Evolutionary conservation across 2,329 filamentous ascomycete genomes (phyloP).

Genomic region (Lachnellula arida): DNA sequence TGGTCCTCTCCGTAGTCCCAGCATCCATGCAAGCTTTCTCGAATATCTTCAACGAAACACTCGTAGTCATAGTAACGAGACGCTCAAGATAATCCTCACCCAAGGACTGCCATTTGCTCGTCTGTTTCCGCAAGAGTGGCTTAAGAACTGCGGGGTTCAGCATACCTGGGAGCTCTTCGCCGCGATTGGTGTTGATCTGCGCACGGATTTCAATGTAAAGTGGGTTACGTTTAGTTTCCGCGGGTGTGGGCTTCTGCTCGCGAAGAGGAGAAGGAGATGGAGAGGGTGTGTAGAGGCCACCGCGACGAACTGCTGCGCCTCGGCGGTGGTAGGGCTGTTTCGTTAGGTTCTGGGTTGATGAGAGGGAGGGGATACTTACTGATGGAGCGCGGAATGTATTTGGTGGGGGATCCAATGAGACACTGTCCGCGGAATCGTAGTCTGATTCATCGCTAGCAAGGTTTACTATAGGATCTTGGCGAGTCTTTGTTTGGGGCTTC

Average conservation of each 20-base stretch:
- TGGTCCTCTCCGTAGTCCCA: conserved; percentile 1
- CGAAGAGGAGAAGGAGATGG: background rate
- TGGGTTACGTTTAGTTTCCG: background rate
- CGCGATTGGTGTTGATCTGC: conserved; percentile 28
- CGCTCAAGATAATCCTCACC: conserved; percentile 23
- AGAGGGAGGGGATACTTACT: background rate
- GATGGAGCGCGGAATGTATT: background rate
- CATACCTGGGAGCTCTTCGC: conserved; percentile 32
- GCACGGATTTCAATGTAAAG: conserved; percentile 24
- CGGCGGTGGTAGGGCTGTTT: background rate
- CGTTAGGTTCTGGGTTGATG: background rate
- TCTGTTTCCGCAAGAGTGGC: conserved; percentile 31
- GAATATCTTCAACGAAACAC: conserved; percentile 19
- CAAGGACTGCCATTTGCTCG: conserved; percentile 31
- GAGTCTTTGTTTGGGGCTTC: background rate
- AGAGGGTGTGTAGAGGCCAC: background rate
- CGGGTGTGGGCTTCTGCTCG: background rate
- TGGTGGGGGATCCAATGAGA: too few relatives aligned
- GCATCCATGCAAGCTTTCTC: conserved; percentile 13
- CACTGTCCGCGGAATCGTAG: background rate
- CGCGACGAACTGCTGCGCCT: background rate
- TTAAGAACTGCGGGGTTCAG: conserved; percentile 32
- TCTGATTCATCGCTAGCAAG: background rate
- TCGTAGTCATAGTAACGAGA: conserved; percentile 16
- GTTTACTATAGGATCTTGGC: background rate